These are phyloP conservation scores for Bertia moriformis DNA, from an alignment of 2,329 filamentous ascomycete genomes.

Conservation along the genomic window DNA sequence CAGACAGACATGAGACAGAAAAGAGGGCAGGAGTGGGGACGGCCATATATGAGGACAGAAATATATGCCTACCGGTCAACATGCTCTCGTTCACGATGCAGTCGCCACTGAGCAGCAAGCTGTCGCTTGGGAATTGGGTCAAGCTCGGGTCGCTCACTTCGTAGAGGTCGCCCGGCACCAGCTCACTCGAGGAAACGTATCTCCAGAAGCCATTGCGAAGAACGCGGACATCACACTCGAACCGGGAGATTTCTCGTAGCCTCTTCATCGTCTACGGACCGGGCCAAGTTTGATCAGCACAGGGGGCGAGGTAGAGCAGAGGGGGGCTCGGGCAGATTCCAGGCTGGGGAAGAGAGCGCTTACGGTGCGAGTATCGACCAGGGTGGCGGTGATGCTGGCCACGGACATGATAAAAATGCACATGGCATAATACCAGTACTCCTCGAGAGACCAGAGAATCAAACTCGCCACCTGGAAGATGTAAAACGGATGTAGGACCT, in stretches of 20 bases:
- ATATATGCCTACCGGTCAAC: slow-evolving; percentile 63
- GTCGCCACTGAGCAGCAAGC: slow-evolving; percentile 78
- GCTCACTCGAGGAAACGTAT: slow-evolving; percentile 69
- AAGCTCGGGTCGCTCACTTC: slow-evolving; percentile 89
- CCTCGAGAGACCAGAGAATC: slow-evolving; percentile 82
- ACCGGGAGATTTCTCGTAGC: slow-evolving; percentile 77
- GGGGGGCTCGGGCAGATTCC: slow-evolving; percentile 2
- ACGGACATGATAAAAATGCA: slow-evolving; percentile 93
- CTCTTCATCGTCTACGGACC: slow-evolving; percentile 63
- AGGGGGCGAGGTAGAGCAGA: not conserved
- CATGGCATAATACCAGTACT: slow-evolving; percentile 93
- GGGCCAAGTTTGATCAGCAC: not conserved
- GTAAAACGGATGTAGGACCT: slow-evolving; percentile 91
- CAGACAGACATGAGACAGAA: no score
- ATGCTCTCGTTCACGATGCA: slow-evolving; percentile 99
- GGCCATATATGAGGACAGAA: not conserved
- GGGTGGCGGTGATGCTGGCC: slow-evolving; percentile 76
- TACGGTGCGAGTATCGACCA: slow-evolving; percentile 76
- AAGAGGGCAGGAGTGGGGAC: no score
- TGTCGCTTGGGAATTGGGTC: slow-evolving; percentile 80
- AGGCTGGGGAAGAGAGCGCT: slow-evolving; percentile 16
- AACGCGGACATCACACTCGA: slow-evolving; percentile 89
- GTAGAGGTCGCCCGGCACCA: slow-evolving; percentile 91
- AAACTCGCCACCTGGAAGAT: slow-evolving; percentile 94
- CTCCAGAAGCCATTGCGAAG: slow-evolving; percentile 92